phyloP scores from a whole-genome alignment of 2,329 filamentous ascomycete species.

The Neonectria punicea region DNA sequence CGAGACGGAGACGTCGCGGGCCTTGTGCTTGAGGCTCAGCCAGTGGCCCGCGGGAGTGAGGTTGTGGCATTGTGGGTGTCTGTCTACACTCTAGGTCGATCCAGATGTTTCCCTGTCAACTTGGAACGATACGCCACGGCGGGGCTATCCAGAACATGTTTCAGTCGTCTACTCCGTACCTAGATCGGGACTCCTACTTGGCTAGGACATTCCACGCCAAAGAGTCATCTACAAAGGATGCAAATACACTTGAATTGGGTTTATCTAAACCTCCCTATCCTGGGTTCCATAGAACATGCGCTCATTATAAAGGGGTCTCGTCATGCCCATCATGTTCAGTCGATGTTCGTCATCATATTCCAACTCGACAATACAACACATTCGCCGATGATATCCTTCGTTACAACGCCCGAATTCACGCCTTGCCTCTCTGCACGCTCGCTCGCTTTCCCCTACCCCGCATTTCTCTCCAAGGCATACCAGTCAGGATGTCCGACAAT shows the following conservation, averaged over 20 bases:
- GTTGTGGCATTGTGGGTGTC: background rate
- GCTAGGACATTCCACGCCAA: background rate
- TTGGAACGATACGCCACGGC: too few relatives aligned
- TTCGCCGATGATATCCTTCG: background rate
- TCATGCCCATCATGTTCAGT: background rate
- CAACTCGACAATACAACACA: background rate
- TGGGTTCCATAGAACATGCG: too few relatives aligned
- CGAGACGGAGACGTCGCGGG: background rate
- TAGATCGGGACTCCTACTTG: background rate
- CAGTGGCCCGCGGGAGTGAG: background rate
- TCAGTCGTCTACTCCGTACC: too few relatives aligned
- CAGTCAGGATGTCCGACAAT: background rate
- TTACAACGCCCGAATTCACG: slow-evolving; percentile 2
- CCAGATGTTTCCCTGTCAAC: too few relatives aligned
- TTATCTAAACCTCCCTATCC: background rate
- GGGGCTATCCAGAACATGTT: too few relatives aligned
- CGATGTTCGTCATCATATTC: background rate
- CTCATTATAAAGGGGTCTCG: background rate
- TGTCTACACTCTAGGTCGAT: too few relatives aligned
- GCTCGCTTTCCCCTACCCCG: background rate
- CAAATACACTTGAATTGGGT: background rate
- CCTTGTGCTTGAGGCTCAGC: background rate
- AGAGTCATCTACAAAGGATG: background rate
- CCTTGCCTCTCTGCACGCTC: background rate
- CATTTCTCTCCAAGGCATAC: background rate